phyloP scores from a whole-genome alignment of 2,329 filamentous ascomycete species.

The Ceratocystis huliohia region DNA sequence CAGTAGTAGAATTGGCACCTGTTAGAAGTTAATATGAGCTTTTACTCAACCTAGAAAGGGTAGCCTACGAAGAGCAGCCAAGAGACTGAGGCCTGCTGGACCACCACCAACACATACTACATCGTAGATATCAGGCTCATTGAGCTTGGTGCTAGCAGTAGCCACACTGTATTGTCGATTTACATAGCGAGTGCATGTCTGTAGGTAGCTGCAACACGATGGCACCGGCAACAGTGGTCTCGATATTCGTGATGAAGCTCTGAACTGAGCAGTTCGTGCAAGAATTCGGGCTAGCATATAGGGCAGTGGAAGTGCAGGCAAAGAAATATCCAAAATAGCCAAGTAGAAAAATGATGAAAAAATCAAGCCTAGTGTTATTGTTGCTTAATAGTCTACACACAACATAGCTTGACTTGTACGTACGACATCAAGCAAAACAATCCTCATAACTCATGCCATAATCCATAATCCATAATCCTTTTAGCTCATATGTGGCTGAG shows the following conservation, averaged over 20 bases:
- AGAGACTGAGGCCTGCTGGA: constrained; percentile 72
- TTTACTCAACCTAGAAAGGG: not conserved
- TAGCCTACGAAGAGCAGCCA: constrained; percentile 58
- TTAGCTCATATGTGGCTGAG: not conserved
- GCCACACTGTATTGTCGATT: constrained; percentile 9
- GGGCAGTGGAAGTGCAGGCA: not conserved
- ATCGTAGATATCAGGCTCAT: constrained; percentile 63
- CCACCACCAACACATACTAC: constrained; percentile 85
- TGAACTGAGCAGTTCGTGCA: not conserved
- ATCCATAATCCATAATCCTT: not conserved
- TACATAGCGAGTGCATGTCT: not conserved
- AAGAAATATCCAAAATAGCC: not conserved
- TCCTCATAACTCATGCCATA: not conserved
- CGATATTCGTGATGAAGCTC: not conserved
- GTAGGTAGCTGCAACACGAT: constrained; percentile 9
- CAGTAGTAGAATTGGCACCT: constrained; percentile 66
- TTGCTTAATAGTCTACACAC: not conserved
- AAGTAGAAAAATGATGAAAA: not conserved
- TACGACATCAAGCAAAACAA: constrained; percentile 7
- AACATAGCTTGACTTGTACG: not conserved
- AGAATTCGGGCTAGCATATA: constrained; percentile 13
- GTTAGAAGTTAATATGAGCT: constrained; percentile 18
- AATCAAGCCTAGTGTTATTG: too few species aligned
- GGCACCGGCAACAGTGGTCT: not conserved
- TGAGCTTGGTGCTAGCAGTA: constrained; percentile 26